Conservation (phyloP, 306 rosid genomes). For the Aeschynomene evenia region DNA sequence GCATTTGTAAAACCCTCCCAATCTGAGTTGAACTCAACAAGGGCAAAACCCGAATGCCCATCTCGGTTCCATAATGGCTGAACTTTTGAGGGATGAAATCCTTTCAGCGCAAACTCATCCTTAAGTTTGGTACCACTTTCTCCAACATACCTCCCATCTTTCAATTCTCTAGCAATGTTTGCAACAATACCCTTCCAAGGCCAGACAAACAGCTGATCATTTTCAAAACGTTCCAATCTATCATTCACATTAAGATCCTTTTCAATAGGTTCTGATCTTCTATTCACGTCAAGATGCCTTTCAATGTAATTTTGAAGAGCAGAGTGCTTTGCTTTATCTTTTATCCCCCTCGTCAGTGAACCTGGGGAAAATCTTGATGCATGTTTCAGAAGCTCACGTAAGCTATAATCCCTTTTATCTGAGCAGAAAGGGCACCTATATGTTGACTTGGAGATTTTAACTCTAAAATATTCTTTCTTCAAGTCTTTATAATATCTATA, state of each 20-base stretch:
- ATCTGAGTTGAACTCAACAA: constrained; percentile 56
- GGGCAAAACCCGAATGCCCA: constrained; percentile 78
- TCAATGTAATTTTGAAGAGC: constrained; percentile 53
- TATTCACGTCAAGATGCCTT: constrained; percentile 33
- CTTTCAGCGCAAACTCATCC: constrained; percentile 52
- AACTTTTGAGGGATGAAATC: constrained; percentile 71
- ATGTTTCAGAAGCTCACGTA: constrained; percentile 55
- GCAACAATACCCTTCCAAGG: constrained; percentile 75
- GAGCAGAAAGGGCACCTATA: constrained; percentile 70
- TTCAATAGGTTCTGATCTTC: background rate
- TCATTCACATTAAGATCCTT: background rate
- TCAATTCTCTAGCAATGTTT: constrained; percentile 48
- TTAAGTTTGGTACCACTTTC: constrained; percentile 63
- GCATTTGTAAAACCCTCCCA: constrained; percentile 80
- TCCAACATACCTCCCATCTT: constrained; percentile 51
- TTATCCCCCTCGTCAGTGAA: constrained; percentile 27
- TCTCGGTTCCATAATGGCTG: constrained; percentile 53
- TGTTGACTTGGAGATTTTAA: constrained; percentile 41
- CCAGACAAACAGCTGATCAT: constrained; percentile 57
- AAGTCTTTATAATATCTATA: constrained; percentile 42
- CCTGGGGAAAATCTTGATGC: constrained; percentile 35
- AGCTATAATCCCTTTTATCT: constrained; percentile 32
- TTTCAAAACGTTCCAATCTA: background rate
- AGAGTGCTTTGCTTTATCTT: constrained; percentile 54
- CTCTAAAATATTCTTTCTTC: constrained; percentile 36